Evolutionary conservation across 805 yeast genomes (phyloP), one percentile per base, ranked within the genome.

Genomic region (Kodamaea restingae): DNA sequence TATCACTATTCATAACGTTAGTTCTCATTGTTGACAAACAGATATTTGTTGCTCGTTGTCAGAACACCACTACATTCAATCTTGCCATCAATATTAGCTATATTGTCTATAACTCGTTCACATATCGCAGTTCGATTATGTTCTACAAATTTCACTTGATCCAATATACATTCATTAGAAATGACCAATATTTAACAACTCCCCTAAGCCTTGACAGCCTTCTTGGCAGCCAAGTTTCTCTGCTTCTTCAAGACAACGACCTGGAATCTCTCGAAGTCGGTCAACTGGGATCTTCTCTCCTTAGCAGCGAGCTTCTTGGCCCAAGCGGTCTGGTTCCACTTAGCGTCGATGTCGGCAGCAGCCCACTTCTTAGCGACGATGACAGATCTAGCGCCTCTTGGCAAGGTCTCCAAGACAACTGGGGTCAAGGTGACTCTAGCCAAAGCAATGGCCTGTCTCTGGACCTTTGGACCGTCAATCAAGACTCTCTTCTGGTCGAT

Each of bases 251-350:
- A 81, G 61, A 88, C 95, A 72, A 85, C 69, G 60, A 91, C 98
- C 81, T 91, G 96, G 96, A 93, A 93, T 83, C 99, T 90, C 80
- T 93, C 96, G 64, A 93, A 93, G 76, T 93, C 99, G 59, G 91
- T 68, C 71, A 95, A 84, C 67, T 82, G 76, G 63, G 95, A 73
- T 81, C 98, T 87, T 74, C 82, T 87, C 73, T 84, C 82, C 75
- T 87, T 88, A 74, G 86, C 84, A 68, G 95, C 96, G 63, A 93
- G 84, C 80, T 88, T 90, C 85, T 91, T 86, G 66, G 98, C 97
- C 97, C 97, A 88, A 41, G 96, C 70, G 52, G 98, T 76, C 60
- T 84, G 76, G 57, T 84, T 80, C 98, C 98, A 93, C 75, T 91
- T 86, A 64, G 80, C 77, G 58, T 80, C 83, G 59, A 91, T 76